Evolutionary conservation across 208 protist species (phyloP), one percentile per base, ranked within the genome.

Genomic region (Herpetomonas samuelpessoai): DNA sequence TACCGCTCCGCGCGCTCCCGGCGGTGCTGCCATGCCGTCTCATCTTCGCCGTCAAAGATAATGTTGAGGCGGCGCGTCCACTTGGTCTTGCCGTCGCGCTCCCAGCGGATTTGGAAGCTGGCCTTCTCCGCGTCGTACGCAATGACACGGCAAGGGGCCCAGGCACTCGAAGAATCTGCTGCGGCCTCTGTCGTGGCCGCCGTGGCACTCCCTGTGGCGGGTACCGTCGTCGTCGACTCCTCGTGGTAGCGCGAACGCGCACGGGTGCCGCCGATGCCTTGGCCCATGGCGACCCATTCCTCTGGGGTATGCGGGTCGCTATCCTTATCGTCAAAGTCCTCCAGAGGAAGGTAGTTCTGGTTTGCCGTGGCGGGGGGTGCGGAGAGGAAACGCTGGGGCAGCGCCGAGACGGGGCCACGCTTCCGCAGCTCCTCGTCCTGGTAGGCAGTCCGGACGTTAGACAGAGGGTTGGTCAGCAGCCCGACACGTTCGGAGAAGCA

Each of bases 41-140:
- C 74, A 39, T 92, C 74, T 72, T 97, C 93, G 2, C 18, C 78
- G 57, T 94, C 87, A 59, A 97, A 97, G 29, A 86, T 74, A 35
- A 97, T 85, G 77, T 97, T 97, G 26, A 97, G 76, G 19, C 93
- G 76, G 24, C 76, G 77, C 21, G 91, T 91, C 87, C 83, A 95
- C 62, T 96, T 95, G 10, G 64, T 66, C 46, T 67, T 74, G n/a
- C 86, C 83, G 31, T 82, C 74, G 7, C 55, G 27, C 19, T 69
- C 65, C 90, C 92, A 97, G 38, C 63, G 60, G 35, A 97, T 81
- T 30, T 77, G 74, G 61, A 86, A 97, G 57, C 68, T 76, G 28
- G 76, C 48, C 19, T 57, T 77, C 25, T 74, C 73, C 27, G 69
- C 69, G 54, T 95, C 74, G 79, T 93, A 97, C 4, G 24, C 62